A percentile compares a stretch with the other conserved stretches of the same genome.
Conservation (phyloP, 2,329 filamentous ascomycete genomes). For the Aspergillus alliaceus region DNA sequence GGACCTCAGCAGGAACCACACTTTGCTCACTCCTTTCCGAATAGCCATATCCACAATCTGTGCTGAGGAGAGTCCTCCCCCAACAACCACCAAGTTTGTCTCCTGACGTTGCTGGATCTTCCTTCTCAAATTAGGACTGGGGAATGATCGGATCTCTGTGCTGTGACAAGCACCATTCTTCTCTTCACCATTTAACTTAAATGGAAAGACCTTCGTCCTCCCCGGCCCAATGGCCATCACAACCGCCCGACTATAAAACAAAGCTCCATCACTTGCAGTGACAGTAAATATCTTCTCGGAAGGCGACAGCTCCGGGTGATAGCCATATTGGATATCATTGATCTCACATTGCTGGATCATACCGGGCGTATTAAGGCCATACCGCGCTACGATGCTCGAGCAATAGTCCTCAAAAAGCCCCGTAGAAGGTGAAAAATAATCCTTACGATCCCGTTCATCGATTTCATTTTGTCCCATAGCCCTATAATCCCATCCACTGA, state of each 20-base stretch:
- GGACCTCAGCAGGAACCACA: constrained; percentile 69
- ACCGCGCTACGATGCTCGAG: constrained; percentile 56
- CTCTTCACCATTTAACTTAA: constrained; percentile 42
- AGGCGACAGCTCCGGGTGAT: constrained; percentile 43
- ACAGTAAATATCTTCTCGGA: constrained; percentile 65
- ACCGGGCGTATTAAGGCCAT: constrained; percentile 53
- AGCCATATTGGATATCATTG: constrained; percentile 60
- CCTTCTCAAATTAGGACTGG: constrained; percentile 51
- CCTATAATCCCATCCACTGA: constrained; percentile 4
- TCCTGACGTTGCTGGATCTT: constrained; percentile 52
- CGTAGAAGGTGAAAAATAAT: constrained; percentile 67
- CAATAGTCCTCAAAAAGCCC: constrained; percentile 65
- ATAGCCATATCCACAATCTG: constrained; percentile 70
- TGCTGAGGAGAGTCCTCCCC: constrained; percentile 74
- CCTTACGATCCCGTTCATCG: constrained; percentile 66
- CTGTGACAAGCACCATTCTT: constrained; percentile 60
- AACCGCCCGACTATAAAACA: constrained; percentile 61
- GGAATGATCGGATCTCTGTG: constrained; percentile 62
- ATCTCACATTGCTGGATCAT: constrained; percentile 63
- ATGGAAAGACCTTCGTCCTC: constrained; percentile 54
- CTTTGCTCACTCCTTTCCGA: constrained; percentile 63
- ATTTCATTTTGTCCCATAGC: constrained; percentile 49
- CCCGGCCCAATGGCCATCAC: constrained; percentile 72
- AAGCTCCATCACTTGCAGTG: constrained; percentile 52
- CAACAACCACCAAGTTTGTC: constrained; percentile 70